Base-by-base conservation (phyloP, 345 rosid species). In the Eucalyptus cladocalyx region DNA sequence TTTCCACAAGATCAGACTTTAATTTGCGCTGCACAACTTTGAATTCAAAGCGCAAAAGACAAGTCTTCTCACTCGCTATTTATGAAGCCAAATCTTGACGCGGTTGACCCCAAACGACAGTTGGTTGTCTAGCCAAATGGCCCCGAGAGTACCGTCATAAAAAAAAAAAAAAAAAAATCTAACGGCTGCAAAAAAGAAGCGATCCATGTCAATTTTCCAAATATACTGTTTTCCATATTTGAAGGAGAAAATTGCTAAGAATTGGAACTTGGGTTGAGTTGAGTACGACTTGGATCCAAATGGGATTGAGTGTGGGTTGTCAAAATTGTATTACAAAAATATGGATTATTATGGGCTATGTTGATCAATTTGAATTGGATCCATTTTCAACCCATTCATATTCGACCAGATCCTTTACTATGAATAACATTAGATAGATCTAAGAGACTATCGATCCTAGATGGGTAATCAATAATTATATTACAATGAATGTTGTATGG, bases 131-230 rank as follows among this genome's bases (percentile, higher is more conserved):
- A 30, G 32, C 9, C 34, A 30, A 62, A 62, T 62, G 69, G 69
- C 34, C 69, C 34, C 32, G 8, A 28, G 32, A 30, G 69, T 34
- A 28, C 34, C 17, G 18, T 62, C 6, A 21, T n/a, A n/a, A 58
- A 58, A 11, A 28, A 28, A 60, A 6, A 50, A 5, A 2, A 47
- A 3, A 48, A 4, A 12, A 48, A 11, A 5, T 28, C 32, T 60
- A 28, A 60, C 67, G 4, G 13, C n/a, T 58, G 12, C 14, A 58
- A 24, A 58, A 58, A 56, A 2, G 23, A 18, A 47, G 65, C 6
- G 2, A 58, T 26, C 4, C 5, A 26, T 1, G 1, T 26, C 15
- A 0, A 23, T 5, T 56, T 56, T 11, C 4, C 4, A 24, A 26
- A 26, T 58, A 58, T 58, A 26, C n/a, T 11, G 3, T 58, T 58